phyloP scores from a whole-genome alignment of 1,139 yeast genomes.

The Suhomyces terraborum region DNA sequence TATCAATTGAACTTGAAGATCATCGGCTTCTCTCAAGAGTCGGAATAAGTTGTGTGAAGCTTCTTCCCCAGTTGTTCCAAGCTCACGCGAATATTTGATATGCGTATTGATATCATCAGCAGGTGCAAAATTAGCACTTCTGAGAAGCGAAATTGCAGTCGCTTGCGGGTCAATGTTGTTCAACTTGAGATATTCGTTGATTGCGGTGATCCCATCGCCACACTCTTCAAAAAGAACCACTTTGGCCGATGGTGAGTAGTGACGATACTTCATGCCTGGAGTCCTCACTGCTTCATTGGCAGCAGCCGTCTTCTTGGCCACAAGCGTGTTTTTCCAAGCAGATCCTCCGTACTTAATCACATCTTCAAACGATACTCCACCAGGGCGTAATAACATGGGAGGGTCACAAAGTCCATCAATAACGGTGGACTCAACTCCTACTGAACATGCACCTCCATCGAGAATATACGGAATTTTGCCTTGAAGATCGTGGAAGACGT shows the following conservation, averaged over 20 bases:
- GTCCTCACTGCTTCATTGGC: slow-evolving; percentile 76
- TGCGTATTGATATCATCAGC: slow-evolving; percentile 24
- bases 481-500: slow-evolving; percentile 76
- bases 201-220: slow-evolving; percentile 43
- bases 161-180: slow-evolving; percentile 18
- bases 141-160: slow-evolving; percentile 50
- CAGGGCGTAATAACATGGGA: slow-evolving; percentile 89
- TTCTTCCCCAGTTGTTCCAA: slow-evolving; percentile 62
- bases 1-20: slow-evolving; percentile 58
- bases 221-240: slow-evolving; percentile 68
- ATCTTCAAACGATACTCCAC: slow-evolving; percentile 84
- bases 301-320: slow-evolving; percentile 69
- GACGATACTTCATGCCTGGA: slow-evolving; percentile 97
- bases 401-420: slow-evolving; percentile 85
- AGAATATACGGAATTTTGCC: slow-evolving; percentile 82
- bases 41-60: slow-evolving; percentile 78
- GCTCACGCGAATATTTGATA: slow-evolving; percentile 39
- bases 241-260: slow-evolving; percentile 87
- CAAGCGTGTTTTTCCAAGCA: slow-evolving; percentile 60
- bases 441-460: slow-evolving; percentile 89
- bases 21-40: slow-evolving; percentile 71
- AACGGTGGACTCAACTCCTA: slow-evolving; percentile 93
- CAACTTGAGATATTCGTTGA: slow-evolving; percentile 28
- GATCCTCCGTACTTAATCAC: slow-evolving; percentile 62
- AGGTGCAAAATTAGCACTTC: slow-evolving; percentile 37